Evolutionary conservation across 176 grass and related monocot genomes (phyloP), one percentile per base, ranked within the genome.

Genomic region (Alloteropsis semialata): DNA sequence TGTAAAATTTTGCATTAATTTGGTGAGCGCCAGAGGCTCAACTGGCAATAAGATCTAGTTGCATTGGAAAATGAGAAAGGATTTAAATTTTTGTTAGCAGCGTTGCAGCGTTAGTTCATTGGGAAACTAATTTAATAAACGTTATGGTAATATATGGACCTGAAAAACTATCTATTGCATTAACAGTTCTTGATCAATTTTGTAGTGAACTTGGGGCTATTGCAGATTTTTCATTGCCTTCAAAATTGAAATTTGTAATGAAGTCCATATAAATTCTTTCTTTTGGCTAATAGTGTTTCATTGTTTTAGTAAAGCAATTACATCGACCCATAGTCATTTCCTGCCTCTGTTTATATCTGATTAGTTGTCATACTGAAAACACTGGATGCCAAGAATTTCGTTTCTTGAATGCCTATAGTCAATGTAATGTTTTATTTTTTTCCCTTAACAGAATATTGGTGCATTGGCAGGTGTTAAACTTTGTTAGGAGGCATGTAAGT

Each of bases 381-480:
- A 29, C 24, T 48, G 15, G 69, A 72, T 72, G 15, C 33, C 3
- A 50, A 50, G 18, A 48, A 0, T 13, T 29, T 18, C 18, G 19
- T 64, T 67, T 9, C 16, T 43, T 11, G 17, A 30, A 68, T 44
- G 18, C 17, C 27, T 10, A 10, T 42, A 60, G 19, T 25, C 14
- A 72, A 60, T 25, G 44, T 60, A 51, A 41, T 84, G 15, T 15
- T 45, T 76, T 50, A 8, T 78, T 42, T 54, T 54, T 13, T 30
- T 49, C 51, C 12, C 38, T 33, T 82, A 38, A 82, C 21, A n/a
- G 45, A 55, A 10, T 82, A 1, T 84, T 69, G 51, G 17, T 27
- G 38, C 18, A 43, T 59, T 90, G 89, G 43, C 85, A 97, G 92
- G 94, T 97, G 75, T 74, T 97, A 72, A 80, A 92, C 28, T 97